phyloP scores from a whole-genome alignment of 1,284 basidiomycete species.

The Porodaedalea pini region DNA sequence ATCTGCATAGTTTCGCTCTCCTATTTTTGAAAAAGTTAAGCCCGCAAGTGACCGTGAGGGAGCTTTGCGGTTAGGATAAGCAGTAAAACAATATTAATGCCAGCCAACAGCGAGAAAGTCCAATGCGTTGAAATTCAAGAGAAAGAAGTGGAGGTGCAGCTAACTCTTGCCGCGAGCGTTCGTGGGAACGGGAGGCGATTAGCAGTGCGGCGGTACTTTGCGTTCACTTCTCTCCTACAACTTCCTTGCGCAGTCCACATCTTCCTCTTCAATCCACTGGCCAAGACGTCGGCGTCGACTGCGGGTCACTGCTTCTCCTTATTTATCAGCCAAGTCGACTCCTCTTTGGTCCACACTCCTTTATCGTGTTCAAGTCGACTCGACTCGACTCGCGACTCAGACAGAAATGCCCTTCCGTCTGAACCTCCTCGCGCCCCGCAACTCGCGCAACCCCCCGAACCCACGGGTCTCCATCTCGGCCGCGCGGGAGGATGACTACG shows the following conservation, averaged over 20 bases:
- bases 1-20: no score
- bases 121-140: no score
- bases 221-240: no score
- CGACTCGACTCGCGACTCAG: background rate
- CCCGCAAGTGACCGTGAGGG: no score
- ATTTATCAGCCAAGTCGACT: background rate
- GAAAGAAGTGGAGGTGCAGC: no score
- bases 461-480: constrained; percentile 6
- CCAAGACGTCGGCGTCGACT: background rate
- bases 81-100: no score
- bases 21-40: no score
- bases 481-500: constrained; percentile 31
- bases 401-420: constrained; percentile 16
- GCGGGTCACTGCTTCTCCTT: background rate
- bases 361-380: background rate
- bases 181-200: no score
- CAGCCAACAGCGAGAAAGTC: no score
- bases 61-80: no score
- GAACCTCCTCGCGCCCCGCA: constrained; percentile 7
- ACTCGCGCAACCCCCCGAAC: background rate
- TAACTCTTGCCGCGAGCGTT: no score
- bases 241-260: background rate
- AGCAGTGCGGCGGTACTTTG: no score
- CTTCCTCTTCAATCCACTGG: background rate
- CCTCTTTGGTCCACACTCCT: constrained; percentile 6